These are phyloP conservation scores for Lasiodiplodia theobromae DNA, from an alignment of 2,329 filamentous ascomycete species.

Conservation along the genomic window DNA sequence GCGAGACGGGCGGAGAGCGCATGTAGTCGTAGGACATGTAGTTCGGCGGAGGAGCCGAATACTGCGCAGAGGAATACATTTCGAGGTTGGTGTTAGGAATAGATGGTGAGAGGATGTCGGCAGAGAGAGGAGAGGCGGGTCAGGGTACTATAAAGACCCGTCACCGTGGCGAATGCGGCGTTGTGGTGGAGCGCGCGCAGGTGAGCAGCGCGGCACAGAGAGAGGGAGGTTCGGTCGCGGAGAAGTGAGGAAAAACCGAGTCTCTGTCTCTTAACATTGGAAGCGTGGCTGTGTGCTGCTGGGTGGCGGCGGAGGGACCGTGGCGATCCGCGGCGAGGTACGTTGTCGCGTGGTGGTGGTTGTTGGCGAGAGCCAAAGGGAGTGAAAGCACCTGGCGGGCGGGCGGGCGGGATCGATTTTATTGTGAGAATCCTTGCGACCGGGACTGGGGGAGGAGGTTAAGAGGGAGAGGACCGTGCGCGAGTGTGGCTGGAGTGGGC, in stretches of 20 bases:
- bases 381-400: constrained; percentile 5
- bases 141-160: constrained; percentile 35
- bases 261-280: constrained; percentile 28
- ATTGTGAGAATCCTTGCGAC: constrained; percentile 26
- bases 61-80: constrained; percentile 43
- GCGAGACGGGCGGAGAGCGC: constrained; percentile 53
- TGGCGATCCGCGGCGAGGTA: background rate
- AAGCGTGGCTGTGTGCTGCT: constrained; percentile 15
- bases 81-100: constrained; percentile 26
- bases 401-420: constrained; percentile 9
- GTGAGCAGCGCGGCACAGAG: constrained; percentile 35
- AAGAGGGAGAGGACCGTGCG: constrained; percentile 6
- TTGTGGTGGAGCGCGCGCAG: constrained; percentile 33
- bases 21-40: constrained; percentile 48
- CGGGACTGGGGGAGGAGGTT: constrained; percentile 3
- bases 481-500: constrained; percentile 21
- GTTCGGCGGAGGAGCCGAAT: constrained; percentile 45
- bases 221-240: constrained; percentile 42
- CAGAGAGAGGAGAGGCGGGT: constrained; percentile 12
- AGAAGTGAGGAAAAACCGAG: constrained; percentile 38
- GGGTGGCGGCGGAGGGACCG: constrained; percentile 18
- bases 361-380: constrained; percentile 24
- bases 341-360: constrained; percentile 6
- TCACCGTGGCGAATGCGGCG: constrained; percentile 45
- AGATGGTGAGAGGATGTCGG: constrained; percentile 3